Percentiles rank a stretch among this genome's conserved stretches.
Conservation (phyloP, 2,329 filamentous ascomycete genomes). For the Epichloe uncinata region DNA sequence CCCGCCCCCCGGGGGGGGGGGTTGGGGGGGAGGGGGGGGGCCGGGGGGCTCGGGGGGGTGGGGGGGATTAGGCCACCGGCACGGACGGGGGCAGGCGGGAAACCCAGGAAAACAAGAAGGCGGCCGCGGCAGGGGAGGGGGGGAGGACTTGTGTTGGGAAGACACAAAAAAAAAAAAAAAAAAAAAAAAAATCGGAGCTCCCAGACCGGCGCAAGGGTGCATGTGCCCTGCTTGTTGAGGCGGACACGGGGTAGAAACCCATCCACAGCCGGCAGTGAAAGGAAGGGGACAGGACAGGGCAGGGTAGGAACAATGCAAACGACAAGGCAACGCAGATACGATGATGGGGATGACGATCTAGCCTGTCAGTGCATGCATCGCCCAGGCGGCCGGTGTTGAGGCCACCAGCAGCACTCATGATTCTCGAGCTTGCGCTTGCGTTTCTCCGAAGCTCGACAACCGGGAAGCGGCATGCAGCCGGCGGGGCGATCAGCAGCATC, state of each 20-base stretch:
- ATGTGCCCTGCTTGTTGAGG: constrained; percentile 3
- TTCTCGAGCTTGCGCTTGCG: neutral
- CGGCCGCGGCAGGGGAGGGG: neutral
- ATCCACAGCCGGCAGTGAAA: neutral
- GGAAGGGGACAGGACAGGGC: neutral
- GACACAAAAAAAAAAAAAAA: neutral
- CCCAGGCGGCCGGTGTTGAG: neutral
- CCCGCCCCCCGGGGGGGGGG: neutral
- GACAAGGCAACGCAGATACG: neutral
- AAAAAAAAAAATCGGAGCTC: constrained; percentile 7
- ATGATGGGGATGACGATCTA: neutral
- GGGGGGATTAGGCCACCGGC: neutral
- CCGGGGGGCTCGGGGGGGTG: no score
- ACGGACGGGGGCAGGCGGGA: neutral
- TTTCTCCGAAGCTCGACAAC: neutral
- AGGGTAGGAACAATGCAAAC: neutral
- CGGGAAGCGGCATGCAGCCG: neutral
- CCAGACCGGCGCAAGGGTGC: constrained; percentile 9
- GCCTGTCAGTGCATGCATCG: neutral
- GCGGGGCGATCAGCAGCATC: constrained; percentile 1
- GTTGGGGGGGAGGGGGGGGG: no score
- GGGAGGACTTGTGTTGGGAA: neutral
- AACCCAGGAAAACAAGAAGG: neutral
- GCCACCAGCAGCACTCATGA: no score
- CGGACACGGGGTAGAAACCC: constrained; percentile 1